A percentile compares a stretch with the other conserved stretches of the same genome.
These are phyloP conservation scores for Amanita thiersii DNA, from an alignment of 768 basidiomycete species.

Conservation along the genomic window DNA sequence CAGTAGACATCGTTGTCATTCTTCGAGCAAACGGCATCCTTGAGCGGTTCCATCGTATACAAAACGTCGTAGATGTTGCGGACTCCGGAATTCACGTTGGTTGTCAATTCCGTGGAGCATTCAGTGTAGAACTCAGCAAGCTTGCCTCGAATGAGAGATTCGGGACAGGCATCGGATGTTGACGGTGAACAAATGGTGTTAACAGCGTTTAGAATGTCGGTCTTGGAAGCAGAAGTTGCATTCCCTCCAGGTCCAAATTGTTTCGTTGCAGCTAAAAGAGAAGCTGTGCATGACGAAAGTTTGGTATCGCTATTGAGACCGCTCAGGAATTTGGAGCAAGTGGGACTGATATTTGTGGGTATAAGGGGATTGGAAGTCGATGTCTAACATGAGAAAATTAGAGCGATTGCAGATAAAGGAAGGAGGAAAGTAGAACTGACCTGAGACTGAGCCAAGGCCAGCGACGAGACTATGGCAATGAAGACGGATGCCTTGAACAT, in stretches of 20 bases:
- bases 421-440: slow-evolving; percentile 19
- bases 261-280: slow-evolving; percentile 53
- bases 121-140: slow-evolving; percentile 63
- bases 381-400: slow-evolving; percentile 11
- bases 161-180: slow-evolving; percentile 42
- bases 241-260: slow-evolving; percentile 43
- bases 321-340: slow-evolving; percentile 52
- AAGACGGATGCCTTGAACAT: slow-evolving; percentile 48
- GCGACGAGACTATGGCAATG: slow-evolving; percentile 40
- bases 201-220: slow-evolving; percentile 45
- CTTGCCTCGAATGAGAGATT: slow-evolving; percentile 46
- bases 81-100: slow-evolving; percentile 38
- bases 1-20: slow-evolving; percentile 68
- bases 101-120: slow-evolving; percentile 67
- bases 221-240: slow-evolving; percentile 29
- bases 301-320: slow-evolving; percentile 52
- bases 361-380: slow-evolving; percentile 44
- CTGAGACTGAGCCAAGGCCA: slow-evolving; percentile 42
- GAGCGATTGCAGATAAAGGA: not conserved
- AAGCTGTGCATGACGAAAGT: slow-evolving; percentile 52
- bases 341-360: slow-evolving; percentile 52
- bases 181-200: slow-evolving; percentile 42
- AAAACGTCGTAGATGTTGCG: slow-evolving; percentile 70
- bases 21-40: slow-evolving; percentile 66
- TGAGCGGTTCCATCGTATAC: slow-evolving; percentile 63